These are phyloP conservation scores for Eucalyptus leucophloia DNA, from an alignment of 345 rosid species.

Conservation along the genomic window DNA sequence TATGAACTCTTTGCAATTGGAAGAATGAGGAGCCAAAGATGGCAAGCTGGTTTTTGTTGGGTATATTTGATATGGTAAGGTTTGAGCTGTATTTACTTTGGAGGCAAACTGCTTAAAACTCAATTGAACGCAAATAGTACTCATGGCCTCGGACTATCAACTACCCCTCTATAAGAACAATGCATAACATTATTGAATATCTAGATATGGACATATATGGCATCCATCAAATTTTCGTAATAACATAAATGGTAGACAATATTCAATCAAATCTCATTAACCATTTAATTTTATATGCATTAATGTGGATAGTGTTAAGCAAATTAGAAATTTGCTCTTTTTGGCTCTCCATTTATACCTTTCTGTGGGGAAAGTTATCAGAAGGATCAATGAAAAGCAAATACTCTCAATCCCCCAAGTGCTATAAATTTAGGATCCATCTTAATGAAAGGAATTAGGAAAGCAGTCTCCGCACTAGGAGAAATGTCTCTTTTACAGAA, in stretches of 20 bases:
- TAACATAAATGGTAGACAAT: not conserved
- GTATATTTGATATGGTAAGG: not conserved
- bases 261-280: not conserved
- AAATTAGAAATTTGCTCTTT: not conserved
- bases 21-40: not conserved
- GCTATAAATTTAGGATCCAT: not conserved
- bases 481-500: slow-evolving; percentile 29
- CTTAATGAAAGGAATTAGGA: slow-evolving; percentile 13
- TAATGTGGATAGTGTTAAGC: not conserved
- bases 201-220: not conserved
- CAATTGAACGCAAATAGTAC: not conserved
- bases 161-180: not conserved
- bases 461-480: slow-evolving; percentile 21
- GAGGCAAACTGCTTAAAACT: not conserved
- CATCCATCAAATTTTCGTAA: not conserved
- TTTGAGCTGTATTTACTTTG: not conserved
- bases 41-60: not conserved
- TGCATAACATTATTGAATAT: not conserved
- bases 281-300: not conserved
- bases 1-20: not conserved
- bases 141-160: not conserved
- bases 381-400: not conserved
- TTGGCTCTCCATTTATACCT: not conserved
- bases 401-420: not conserved
- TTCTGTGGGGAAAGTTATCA: not conserved